Conservation (phyloP, 306 rosid genomes). For the Gillenia trifoliata region DNA sequence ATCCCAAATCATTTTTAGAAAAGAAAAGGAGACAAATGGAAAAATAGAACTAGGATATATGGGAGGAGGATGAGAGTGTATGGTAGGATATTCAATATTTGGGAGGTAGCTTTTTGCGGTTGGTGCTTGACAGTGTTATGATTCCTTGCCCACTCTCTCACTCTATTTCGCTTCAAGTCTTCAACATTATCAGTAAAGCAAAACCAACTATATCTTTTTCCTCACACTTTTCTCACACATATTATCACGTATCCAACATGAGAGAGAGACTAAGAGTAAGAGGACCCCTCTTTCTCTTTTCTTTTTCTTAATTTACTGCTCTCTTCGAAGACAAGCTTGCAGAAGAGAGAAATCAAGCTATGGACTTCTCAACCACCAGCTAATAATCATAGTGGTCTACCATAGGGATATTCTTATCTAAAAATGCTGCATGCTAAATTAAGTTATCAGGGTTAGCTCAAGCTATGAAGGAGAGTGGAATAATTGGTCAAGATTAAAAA, state of each 20-base stretch:
- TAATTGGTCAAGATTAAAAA: no score
- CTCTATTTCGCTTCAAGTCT: neutral
- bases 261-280: neutral
- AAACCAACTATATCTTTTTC: neutral
- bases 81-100: no score
- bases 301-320: neutral
- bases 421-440: no score
- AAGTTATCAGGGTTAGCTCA: no score
- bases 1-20: no score
- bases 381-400: no score
- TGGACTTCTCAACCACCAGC: no score
- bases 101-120: slow-evolving; percentile 6
- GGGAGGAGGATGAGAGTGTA: no score
- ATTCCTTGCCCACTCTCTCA: slow-evolving; percentile 45
- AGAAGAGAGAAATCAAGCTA: neutral
- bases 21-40: no score
- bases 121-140: slow-evolving; percentile 37
- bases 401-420: no score
- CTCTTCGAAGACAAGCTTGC: slow-evolving; percentile 12
- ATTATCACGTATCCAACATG: neutral
- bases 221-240: neutral
- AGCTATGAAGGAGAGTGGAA: no score
- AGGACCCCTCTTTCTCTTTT: neutral
- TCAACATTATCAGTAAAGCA: slow-evolving; percentile 41
- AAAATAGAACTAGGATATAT: no score